These are phyloP conservation scores for Macrocybe gigantea DNA, from an alignment of 768 basidiomycete genomes.

Conservation along the genomic window DNA sequence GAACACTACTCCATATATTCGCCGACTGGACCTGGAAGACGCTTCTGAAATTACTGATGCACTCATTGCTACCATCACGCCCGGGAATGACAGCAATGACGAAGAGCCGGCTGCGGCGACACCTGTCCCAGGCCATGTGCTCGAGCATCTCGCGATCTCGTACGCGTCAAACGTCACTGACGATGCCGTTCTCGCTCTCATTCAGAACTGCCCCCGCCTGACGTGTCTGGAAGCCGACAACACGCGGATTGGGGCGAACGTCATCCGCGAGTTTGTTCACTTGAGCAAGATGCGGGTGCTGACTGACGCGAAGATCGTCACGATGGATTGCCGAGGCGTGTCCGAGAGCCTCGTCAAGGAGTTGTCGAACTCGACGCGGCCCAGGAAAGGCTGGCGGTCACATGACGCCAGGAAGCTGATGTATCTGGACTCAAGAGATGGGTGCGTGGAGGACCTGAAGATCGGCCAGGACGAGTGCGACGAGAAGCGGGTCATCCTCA, in stretches of 20 bases:
- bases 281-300: slow-evolving; percentile 41
- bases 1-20: slow-evolving; percentile 61
- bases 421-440: slow-evolving; percentile 69
- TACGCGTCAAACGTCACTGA: slow-evolving; percentile 60
- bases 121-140: slow-evolving; percentile 49
- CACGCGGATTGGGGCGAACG: slow-evolving; percentile 58
- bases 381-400: slow-evolving; percentile 69
- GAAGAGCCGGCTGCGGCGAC: slow-evolving; percentile 2
- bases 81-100: slow-evolving; percentile 13
- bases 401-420: slow-evolving; percentile 64
- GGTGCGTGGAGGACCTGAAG: slow-evolving; percentile 53
- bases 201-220: slow-evolving; percentile 57
- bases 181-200: slow-evolving; percentile 56
- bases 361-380: slow-evolving; percentile 49
- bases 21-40: slow-evolving; percentile 83
- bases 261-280: slow-evolving; percentile 65
- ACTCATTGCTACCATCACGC: slow-evolving; percentile 63
- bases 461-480: slow-evolving; percentile 82
- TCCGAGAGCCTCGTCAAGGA: slow-evolving; percentile 61
- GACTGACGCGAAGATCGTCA: slow-evolving; percentile 52
- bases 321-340: slow-evolving; percentile 72
- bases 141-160: slow-evolving; percentile 72
- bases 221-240: slow-evolving; percentile 73
- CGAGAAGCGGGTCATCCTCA: slow-evolving; percentile 61
- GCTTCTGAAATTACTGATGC: slow-evolving; percentile 68